Evolutionary conservation across 352 stramenopile species (phyloP).

Genomic region (Phytophthora sp.): DNA sequence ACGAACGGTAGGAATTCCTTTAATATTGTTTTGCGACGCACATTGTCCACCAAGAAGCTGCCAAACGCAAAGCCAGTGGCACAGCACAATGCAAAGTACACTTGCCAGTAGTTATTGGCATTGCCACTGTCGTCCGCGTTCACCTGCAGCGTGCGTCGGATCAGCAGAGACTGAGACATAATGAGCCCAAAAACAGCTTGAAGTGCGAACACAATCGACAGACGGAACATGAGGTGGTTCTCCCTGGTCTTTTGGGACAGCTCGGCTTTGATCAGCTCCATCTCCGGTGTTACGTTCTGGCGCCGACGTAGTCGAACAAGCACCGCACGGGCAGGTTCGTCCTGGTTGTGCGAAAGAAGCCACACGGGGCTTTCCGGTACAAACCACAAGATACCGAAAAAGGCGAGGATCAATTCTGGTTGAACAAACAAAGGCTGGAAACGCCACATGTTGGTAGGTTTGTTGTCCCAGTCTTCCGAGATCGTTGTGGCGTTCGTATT

Average conservation of each 20-base stretch:
- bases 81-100: constrained; percentile 58
- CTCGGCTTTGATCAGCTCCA: constrained; percentile 61
- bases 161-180: constrained; percentile 72
- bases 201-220: constrained; percentile 62
- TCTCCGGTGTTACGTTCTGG: constrained; percentile 71
- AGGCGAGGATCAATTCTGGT: constrained; percentile 60
- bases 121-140: constrained; percentile 24
- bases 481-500: constrained; percentile 58
- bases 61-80: constrained; percentile 67
- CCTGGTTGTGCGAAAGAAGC: constrained; percentile 60
- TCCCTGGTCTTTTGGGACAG: constrained; percentile 50
- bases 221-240: constrained; percentile 71
- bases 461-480: constrained; percentile 39
- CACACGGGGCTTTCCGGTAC: constrained; percentile 85
- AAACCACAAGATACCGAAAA: constrained; percentile 65
- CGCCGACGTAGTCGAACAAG: constrained; percentile 69
- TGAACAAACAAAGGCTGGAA: constrained; percentile 67
- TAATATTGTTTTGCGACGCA: constrained; percentile 89
- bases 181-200: constrained; percentile 69
- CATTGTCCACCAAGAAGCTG: constrained; percentile 83
- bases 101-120: constrained; percentile 55
- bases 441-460: constrained; percentile 66
- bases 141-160: constrained; percentile 50
- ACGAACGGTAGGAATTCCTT: constrained; percentile 88
- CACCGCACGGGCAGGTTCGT: constrained; percentile 59